A percentile compares a stretch with the other conserved stretches of the same genome.
Evolutionary conservation across 83 land plant genomes (phyloP).

Genomic region (Picea abies): DNA sequence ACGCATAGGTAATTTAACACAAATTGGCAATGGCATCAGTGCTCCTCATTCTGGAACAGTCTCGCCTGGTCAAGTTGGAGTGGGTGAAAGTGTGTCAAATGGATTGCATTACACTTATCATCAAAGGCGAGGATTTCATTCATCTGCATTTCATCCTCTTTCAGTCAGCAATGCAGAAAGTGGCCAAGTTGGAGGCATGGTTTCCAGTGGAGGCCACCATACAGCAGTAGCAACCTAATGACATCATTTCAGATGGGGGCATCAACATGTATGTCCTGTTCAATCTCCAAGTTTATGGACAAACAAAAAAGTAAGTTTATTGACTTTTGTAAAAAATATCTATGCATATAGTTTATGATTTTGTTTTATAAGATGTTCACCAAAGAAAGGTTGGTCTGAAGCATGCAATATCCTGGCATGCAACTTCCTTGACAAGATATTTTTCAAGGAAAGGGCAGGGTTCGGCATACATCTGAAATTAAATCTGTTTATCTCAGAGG

Average conservation of each 20-base stretch:
- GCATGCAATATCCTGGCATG: not conserved
- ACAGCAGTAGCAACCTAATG: conserved; percentile 39
- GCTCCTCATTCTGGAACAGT: conserved; percentile 9
- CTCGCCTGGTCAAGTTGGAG: conserved; percentile 7
- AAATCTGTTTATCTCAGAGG: not conserved
- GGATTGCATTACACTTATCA: conserved; percentile 5
- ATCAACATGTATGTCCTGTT: not conserved
- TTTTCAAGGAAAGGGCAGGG: not conserved
- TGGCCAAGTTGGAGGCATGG: conserved; percentile 30
- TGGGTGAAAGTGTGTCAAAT: not conserved
- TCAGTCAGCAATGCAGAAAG: conserved; percentile 24
- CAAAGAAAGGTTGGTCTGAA: not conserved
- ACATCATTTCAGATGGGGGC: not conserved
- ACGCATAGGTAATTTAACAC: not conserved
- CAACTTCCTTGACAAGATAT: not conserved
- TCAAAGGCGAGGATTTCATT: conserved; percentile 15
- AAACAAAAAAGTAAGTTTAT: not conserved
- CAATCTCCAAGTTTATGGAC: not conserved
- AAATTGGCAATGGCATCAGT: not conserved
- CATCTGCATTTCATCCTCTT: conserved; percentile 21
- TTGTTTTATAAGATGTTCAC: not conserved
- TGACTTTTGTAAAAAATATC: conserved; percentile 8
- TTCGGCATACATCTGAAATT: conserved; percentile 1
- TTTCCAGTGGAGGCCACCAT: conserved; percentile 23
- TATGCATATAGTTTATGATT: conserved; percentile 3